Evolutionary conservation across 257 asterid species (phyloP).

Genomic region (Parsonsia alboflavescens): DNA sequence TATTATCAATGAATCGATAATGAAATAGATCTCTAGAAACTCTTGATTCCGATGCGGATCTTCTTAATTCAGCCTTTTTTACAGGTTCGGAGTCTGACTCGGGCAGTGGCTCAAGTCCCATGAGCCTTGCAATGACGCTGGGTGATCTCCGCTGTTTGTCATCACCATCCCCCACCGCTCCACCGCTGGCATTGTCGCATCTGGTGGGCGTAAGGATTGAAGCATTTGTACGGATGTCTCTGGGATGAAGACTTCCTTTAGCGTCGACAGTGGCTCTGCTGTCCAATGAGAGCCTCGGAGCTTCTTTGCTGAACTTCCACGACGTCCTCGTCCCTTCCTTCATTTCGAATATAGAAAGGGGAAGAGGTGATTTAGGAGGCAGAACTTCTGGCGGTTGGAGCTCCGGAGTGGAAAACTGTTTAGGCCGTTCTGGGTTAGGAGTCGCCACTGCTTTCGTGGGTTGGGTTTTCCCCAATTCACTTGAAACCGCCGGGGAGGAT

Average conservation of each 20-base stretch:
- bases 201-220: constrained; percentile 29
- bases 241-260: constrained; percentile 80
- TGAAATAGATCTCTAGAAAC: constrained; percentile 68
- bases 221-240: constrained; percentile 53
- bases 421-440: constrained; percentile 28
- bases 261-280: constrained; percentile 92
- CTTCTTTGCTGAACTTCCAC: constrained; percentile 77
- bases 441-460: constrained; percentile 1
- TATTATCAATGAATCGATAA: constrained; percentile 40
- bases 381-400: constrained; percentile 24
- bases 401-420: constrained; percentile 19
- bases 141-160: constrained; percentile 55
- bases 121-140: constrained; percentile 80
- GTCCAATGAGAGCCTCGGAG: constrained; percentile 88
- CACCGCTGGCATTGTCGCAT: constrained; percentile 32
- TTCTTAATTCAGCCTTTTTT: constrained; percentile 61
- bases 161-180: constrained; percentile 31
- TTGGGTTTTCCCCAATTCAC: constrained; percentile 33
- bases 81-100: constrained; percentile 37
- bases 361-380: constrained; percentile 56
- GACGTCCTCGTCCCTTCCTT: constrained; percentile 59
- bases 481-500: constrained; percentile 48
- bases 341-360: constrained; percentile 41
- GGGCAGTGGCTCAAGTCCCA: constrained; percentile 81
- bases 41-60: constrained; percentile 93